Conservation (phyloP, 139 green algal species). For the Picochlorum sp. region DNA sequence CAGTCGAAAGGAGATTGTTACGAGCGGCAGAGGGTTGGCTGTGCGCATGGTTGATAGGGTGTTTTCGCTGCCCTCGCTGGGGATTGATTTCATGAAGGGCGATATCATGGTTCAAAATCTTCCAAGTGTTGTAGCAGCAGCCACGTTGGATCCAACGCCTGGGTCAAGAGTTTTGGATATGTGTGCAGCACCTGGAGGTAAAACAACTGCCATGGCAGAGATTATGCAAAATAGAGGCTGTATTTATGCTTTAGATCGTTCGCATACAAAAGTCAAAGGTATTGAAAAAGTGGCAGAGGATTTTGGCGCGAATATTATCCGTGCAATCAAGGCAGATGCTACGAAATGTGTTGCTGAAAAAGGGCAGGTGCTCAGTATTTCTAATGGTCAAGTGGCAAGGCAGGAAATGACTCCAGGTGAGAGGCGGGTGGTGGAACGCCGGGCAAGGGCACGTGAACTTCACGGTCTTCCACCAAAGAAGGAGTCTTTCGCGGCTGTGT, state of each 20-base stretch:
- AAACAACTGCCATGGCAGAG: slow-evolving; percentile 79
- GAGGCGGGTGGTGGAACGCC: slow-evolving; percentile 11
- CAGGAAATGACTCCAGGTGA: background rate
- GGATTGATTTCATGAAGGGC: slow-evolving; percentile 30
- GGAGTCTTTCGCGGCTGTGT: background rate
- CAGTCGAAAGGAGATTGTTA: slow-evolving; percentile 65
- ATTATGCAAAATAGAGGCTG: slow-evolving; percentile 67
- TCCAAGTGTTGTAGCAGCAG: slow-evolving; percentile 50
- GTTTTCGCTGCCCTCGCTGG: slow-evolving; percentile 45
- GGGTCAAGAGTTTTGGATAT: slow-evolving; percentile 58
- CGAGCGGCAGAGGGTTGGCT: slow-evolving; percentile 36
- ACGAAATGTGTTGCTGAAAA: slow-evolving; percentile 20
- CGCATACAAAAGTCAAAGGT: slow-evolving; percentile 61
- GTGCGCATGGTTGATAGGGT: slow-evolving; percentile 50
- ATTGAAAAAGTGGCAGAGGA: slow-evolving; percentile 50
- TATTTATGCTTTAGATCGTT: slow-evolving; percentile 74
- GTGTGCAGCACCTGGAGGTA: slow-evolving; percentile 89
- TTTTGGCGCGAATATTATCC: slow-evolving; percentile 55
- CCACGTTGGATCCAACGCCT: slow-evolving; percentile 25
- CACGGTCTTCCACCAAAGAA: background rate
- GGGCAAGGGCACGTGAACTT: slow-evolving; percentile 12
- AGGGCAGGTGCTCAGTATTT: background rate
- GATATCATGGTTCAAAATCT: slow-evolving; percentile 75
- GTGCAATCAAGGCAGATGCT: slow-evolving; percentile 66
- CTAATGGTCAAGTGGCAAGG: background rate